Evolutionary conservation across 805 yeast species (phyloP), one percentile per base, ranked within the genome.

Genomic region (Metschnikowia anglica): DNA sequence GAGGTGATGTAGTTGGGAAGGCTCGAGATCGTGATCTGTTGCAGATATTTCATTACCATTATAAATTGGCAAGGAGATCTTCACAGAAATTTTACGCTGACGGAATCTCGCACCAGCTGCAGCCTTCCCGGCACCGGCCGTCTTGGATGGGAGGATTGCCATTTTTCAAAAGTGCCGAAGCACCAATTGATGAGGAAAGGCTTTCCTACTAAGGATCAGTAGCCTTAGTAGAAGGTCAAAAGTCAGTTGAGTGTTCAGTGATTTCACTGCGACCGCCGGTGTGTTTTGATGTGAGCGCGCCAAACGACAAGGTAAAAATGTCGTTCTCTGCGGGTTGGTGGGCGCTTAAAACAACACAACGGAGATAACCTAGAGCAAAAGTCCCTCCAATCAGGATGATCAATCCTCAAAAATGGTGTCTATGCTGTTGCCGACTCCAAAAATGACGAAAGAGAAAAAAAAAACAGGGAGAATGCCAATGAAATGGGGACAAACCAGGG

Each of bases 11-110:
- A 70, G 59, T 42, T 70, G 74, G 39, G 67, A 60, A 10, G 70
- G 74, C 48, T 70, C 76, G 27, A 70, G 55, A 37, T 70, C 74
- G 30, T 54, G 44, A 48, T 89, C 96, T 34, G 83, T 61, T 51
- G 85, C 85, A 1, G 96, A 91, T 38, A 91, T 68, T 56, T 91
- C 97, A 43, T 73, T 70, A 53, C 88, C 95, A 59, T 77, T 77
- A 60, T 83, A 77, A 7, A 91, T 83, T 47, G 83, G 83, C 44
- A 91, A 75, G 9, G 86, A 80, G 61, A 89, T 96, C 63, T 90
- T 93, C 36, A 90, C 93, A 36, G 95, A 85, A 52, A 91, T 90
- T 68, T 93, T 93, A 47, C 98, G 78, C 72, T 91, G 97, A 52
- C 99, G 82, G 66, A 90, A 90, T 48, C 97, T 72, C 31, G 91